Evolutionary conservation across 306 rosid species (phyloP).

Genomic region (Medicago arabica): DNA sequence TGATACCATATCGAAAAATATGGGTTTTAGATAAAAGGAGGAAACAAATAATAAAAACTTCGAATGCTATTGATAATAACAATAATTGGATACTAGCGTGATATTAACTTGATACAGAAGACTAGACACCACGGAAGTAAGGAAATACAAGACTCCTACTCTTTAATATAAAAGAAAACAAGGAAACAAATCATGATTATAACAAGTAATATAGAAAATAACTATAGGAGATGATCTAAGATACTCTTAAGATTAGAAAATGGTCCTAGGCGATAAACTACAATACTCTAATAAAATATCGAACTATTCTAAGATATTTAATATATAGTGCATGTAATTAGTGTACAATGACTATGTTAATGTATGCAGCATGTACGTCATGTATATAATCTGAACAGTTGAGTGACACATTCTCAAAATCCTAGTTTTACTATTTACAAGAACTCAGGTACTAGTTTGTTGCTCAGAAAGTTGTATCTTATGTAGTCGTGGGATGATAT

Average conservation of each 20-base stretch:
- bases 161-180: neutral
- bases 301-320: neutral
- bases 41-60: neutral
- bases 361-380: neutral
- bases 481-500: neutral
- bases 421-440: conserved; percentile 2
- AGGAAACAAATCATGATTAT: neutral
- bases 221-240: neutral
- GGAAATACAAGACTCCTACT: neutral
- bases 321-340: conserved; percentile 1
- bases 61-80: neutral
- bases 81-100: neutral
- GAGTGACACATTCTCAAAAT: conserved; percentile 6
- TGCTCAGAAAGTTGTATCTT: conserved; percentile 1
- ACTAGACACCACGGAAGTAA: too few species aligned
- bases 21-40: neutral
- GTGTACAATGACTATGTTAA: conserved; percentile 6
- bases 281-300: neutral
- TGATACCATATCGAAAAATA: neutral
- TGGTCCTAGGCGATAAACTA: neutral
- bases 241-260: neutral
- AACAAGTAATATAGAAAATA: neutral
- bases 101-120: neutral
- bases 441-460: conserved; percentile 9
- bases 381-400: neutral